phyloP scores from a whole-genome alignment of 108 stramenopile genomes.

The Skeletonema grethae region DNA sequence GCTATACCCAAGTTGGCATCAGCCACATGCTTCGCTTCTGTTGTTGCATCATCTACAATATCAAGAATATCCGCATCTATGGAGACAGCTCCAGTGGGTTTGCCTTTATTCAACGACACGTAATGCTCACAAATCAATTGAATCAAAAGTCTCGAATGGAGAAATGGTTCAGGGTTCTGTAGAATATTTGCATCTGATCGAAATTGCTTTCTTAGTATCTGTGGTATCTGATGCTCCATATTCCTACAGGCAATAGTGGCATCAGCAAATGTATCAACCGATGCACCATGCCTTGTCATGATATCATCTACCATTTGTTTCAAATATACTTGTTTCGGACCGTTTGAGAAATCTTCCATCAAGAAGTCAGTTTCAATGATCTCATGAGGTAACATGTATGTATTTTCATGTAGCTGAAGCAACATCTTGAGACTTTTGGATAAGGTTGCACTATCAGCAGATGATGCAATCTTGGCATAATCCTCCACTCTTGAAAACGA shows the following conservation, averaged over 20 bases:
- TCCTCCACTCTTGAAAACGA: constrained; percentile 16
- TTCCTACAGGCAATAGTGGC: constrained; percentile 50
- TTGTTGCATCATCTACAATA: constrained; percentile 61
- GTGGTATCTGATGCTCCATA: constrained; percentile 1
- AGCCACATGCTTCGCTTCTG: constrained; percentile 71
- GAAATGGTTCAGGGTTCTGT: constrained; percentile 35
- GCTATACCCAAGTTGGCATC: constrained; percentile 64
- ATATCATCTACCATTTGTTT: constrained; percentile 57
- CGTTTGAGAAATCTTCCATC: constrained; percentile 5
- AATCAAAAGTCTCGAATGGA: constrained; percentile 55
- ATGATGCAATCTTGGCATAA: constrained; percentile 13
- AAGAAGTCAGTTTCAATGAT: constrained; percentile 21
- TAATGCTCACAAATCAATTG: constrained; percentile 78
- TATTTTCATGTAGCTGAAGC: constrained; percentile 40
- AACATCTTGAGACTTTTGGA: constrained; percentile 30
- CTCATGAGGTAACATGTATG: constrained; percentile 25
- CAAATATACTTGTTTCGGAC: constrained; percentile 33
- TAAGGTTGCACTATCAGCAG: constrained; percentile 8
- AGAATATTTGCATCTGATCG: constrained; percentile 5
- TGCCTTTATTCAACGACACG: constrained; percentile 45
- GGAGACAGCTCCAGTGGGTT: constrained; percentile 54
- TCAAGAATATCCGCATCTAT: constrained; percentile 42
- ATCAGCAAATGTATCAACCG: constrained; percentile 75
- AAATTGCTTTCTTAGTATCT: constrained; percentile 14
- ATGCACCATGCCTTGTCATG: constrained; percentile 66